Evolutionary conservation across 164 flowering plant genomes (phyloP).

Genomic region (Piper longum): DNA sequence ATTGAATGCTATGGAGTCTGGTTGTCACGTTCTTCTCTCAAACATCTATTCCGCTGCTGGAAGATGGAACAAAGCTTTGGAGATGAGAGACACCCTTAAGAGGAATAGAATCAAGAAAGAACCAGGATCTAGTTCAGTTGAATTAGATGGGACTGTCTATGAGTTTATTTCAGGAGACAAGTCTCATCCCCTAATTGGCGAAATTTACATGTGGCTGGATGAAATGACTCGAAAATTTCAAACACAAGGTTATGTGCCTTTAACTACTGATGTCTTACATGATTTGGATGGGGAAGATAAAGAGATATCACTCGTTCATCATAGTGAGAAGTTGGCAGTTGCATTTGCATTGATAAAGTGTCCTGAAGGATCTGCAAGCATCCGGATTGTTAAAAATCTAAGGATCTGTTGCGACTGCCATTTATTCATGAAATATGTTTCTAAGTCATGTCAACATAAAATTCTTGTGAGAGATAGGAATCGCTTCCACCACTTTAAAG

Average conservation of each 20-base stretch:
- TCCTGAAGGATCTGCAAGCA: not conserved
- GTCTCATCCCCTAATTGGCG: not conserved
- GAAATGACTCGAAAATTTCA: constrained; percentile 3
- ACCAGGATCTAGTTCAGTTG: constrained; percentile 15
- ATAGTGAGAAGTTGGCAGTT: constrained; percentile 3
- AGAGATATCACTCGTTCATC: constrained; percentile 1
- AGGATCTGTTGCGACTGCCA: constrained; percentile 1
- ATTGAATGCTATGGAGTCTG: constrained; percentile 8
- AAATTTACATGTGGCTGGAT: constrained; percentile 4
- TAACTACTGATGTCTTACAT: not conserved
- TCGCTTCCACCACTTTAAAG: not conserved
- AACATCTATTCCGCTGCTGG: constrained; percentile 18
- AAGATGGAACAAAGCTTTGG: constrained; percentile 15
- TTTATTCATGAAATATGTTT: constrained; percentile 7
- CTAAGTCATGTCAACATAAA: not conserved
- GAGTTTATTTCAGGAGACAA: constrained; percentile 5
- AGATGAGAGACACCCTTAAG: constrained; percentile 9
- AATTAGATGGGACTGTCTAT: constrained; percentile 6
- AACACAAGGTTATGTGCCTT: constrained; percentile 2
- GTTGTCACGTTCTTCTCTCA: constrained; percentile 21
- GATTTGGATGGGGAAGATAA: constrained; percentile 4
- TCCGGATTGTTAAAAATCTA: constrained; percentile 3
- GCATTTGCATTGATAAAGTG: constrained; percentile 1
- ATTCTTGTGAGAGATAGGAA: constrained; percentile 3
- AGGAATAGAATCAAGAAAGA: constrained; percentile 10